Evolutionary conservation across 257 asterid species (phyloP).

Genomic region (Nicotiana noctiflora): DNA sequence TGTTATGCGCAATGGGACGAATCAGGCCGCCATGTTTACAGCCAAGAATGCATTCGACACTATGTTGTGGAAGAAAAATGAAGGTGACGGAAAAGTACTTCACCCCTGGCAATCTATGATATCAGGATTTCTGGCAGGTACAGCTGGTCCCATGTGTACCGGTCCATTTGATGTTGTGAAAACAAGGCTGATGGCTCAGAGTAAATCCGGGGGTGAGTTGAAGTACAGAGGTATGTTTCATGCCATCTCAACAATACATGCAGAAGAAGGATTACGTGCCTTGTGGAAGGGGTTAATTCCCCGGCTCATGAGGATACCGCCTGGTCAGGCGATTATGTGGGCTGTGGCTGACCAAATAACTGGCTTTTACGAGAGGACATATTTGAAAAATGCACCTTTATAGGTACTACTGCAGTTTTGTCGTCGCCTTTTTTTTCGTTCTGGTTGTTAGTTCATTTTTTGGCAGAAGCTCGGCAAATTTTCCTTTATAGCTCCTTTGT

Average conservation of each 20-base stretch:
- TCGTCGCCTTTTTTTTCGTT: background rate
- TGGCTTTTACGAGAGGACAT: slow-evolving; percentile 76
- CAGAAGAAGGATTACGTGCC: slow-evolving; percentile 77
- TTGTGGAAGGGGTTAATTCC: slow-evolving; percentile 89
- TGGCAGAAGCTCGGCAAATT: background rate
- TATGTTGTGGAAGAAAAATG: slow-evolving; percentile 69
- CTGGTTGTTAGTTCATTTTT: slow-evolving; percentile 1
- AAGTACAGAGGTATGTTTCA: slow-evolving; percentile 85
- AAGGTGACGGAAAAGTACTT: slow-evolving; percentile 76
- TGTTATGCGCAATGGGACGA: slow-evolving; percentile 95
- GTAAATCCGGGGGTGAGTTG: slow-evolving; percentile 57
- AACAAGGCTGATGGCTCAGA: slow-evolving; percentile 97
- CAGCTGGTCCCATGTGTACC: slow-evolving; percentile 87
- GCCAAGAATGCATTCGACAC: slow-evolving; percentile 90
- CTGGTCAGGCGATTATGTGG: slow-evolving; percentile 99
- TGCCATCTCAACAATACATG: slow-evolving; percentile 68
- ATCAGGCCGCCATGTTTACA: slow-evolving; percentile 96
- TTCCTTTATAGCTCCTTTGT: background rate
- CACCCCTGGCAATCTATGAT: slow-evolving; percentile 94
- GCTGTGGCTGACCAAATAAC: slow-evolving; percentile 89
- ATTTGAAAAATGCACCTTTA: slow-evolving; percentile 29
- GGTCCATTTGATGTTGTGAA: slow-evolving; percentile 99
- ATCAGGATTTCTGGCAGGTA: slow-evolving; percentile 93
- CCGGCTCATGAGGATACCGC: slow-evolving; percentile 97
- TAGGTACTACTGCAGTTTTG: slow-evolving; percentile 11